Conservation (phyloP, 2,329 filamentous ascomycete genomes). For the Endothia cerciana region DNA sequence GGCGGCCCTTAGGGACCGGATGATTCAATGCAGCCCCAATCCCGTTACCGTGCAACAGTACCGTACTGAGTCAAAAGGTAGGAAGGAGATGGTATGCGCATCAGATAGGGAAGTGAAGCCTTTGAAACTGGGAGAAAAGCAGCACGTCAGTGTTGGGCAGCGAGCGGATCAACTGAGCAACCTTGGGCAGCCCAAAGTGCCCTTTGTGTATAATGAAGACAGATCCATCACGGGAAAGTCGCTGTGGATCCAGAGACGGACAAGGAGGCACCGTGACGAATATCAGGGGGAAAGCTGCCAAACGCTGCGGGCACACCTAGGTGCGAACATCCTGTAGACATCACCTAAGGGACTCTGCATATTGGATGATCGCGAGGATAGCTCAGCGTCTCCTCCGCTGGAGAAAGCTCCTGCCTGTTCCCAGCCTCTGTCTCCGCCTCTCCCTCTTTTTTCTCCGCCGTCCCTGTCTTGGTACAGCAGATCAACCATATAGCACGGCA, state of each 20-base stretch:
- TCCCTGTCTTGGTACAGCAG: too few relatives aligned
- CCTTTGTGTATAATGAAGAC: neutral
- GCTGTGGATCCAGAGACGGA: neutral
- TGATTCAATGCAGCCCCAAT: neutral
- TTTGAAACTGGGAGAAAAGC: neutral
- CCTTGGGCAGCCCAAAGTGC: neutral
- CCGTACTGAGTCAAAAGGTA: neutral
- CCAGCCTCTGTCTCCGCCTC: too few relatives aligned
- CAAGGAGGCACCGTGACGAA: neutral
- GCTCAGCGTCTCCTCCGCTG: too few relatives aligned
- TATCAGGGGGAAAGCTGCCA: neutral
- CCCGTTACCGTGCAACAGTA: neutral
- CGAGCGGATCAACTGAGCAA: neutral
- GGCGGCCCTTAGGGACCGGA: neutral
- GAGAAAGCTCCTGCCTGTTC: too few relatives aligned
- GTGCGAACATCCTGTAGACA: neutral
- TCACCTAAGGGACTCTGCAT: neutral
- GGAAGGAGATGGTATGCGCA: neutral
- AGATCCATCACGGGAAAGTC: neutral
- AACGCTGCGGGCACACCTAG: neutral
- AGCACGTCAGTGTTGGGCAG: neutral
- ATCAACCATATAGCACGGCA: neutral
- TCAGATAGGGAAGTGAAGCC: neutral
- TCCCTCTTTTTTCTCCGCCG: too few relatives aligned
- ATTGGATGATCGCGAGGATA: too few relatives aligned